Evolutionary conservation across 495 filamentous ascomycete species (phyloP).

Genomic region (Daldinia grandis): DNA sequence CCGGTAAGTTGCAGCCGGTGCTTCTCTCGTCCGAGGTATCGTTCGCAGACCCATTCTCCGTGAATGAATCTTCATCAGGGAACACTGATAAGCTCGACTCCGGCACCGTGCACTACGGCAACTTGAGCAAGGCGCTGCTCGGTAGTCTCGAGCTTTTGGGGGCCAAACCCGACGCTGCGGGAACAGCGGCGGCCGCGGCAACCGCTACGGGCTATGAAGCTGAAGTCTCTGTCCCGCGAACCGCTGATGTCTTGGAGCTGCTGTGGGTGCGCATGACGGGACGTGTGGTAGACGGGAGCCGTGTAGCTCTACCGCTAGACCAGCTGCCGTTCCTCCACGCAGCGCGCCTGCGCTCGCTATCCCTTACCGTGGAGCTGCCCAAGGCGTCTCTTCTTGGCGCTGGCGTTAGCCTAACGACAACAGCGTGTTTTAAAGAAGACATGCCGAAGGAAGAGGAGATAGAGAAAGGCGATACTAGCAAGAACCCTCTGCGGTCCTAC

Average conservation of each 20-base stretch:
- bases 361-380: constrained; percentile 55
- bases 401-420: constrained; percentile 54
- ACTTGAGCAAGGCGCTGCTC: constrained; percentile 62
- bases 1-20: constrained; percentile 59
- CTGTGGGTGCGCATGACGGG: constrained; percentile 49
- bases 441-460: not conserved
- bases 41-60: constrained; percentile 56
- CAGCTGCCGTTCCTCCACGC: constrained; percentile 45
- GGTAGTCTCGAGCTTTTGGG: constrained; percentile 38
- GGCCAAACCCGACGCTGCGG: not conserved
- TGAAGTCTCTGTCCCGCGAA: constrained; percentile 9
- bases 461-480: not conserved
- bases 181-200: not conserved
- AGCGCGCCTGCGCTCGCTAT: constrained; percentile 46
- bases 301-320: constrained; percentile 36
- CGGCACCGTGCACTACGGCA: constrained; percentile 70
- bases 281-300: constrained; percentile 38
- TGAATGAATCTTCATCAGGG: constrained; percentile 46
- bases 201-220: not conserved
- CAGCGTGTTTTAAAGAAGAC: constrained; percentile 43
- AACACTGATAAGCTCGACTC: constrained; percentile 56
- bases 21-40: constrained; percentile 60
- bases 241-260: constrained; percentile 41
- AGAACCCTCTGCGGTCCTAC: constrained; percentile 39
- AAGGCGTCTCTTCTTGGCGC: constrained; percentile 62